Evolutionary conservation across 768 basidiomycete species (phyloP), one percentile per base, ranked within the genome.

Genomic region (Grammothele lineata): DNA sequence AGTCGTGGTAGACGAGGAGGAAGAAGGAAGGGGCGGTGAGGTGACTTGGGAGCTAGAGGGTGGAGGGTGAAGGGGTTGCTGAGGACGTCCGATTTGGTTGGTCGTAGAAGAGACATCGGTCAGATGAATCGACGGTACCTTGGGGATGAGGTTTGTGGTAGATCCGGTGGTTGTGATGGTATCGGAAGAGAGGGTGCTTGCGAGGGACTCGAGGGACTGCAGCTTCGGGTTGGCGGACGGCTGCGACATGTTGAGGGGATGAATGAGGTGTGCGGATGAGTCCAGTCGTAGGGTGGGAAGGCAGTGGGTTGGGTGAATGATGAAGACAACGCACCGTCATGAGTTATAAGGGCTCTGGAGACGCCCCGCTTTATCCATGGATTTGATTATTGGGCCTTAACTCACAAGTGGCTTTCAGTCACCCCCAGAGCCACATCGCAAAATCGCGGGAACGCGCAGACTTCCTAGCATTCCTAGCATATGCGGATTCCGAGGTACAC

Each of bases 81-180:
- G 17, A 41, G 30, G 32, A 5, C 23, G 5, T 8, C 30, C 30
- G 8, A 15, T 32, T 32, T 8, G 8, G 30, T 15, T 32, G 30
- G 30, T 8, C 9, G 30, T 32, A 15, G 30, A 32, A 15, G 30
- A 9, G 30, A 15, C 8, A 32, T 8, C 8, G 9, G 8, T 32
- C 9, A 32, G 30, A 32, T 15, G 8, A 15, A 8, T 32, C 30
- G 30, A 14, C n/a, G 24, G 24, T 11, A 55, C 54, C 38, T 47
- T 45, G 3, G 47, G 45, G 1, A 56, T 23, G 12, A 56, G 45
- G 19, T 40, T 43, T 7, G 50, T 27, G 18, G 54, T 56, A 2
- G 54, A 56, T 4, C 37, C 37, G 25, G 44, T 21, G 1, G n/a
- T n/a, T n/a, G 51, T n/a, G 27, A 49, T 36, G 3, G 44, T 34